Base-by-base conservation (phyloP, 306 rosid species). In the Trifolium repens region DNA sequence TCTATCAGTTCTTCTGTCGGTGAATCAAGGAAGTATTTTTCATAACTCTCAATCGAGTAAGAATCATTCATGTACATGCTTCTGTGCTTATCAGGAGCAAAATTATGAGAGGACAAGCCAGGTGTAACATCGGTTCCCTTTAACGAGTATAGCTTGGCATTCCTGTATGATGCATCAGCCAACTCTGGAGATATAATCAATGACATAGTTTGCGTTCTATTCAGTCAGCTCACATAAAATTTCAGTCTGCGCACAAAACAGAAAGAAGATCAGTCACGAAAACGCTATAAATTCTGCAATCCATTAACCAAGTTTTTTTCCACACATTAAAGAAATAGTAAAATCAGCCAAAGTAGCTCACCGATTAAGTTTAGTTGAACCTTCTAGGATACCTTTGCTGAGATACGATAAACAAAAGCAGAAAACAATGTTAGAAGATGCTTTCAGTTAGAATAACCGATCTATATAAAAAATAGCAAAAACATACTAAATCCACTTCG, bases 1-100 rank as follows among this genome's bases (percentile, higher is more conserved):
- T 84, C 89, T 44, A 40, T 49, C 52, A 83, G 72, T 69, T 86
- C 98, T 74, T 88, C 96, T 1, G 80, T 71, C 7, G 98, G 91
- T 34, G 92, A 94, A 79, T 90, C 92, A 19, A 69, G 90, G 79
- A 91, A 91, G 82, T 89, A 86, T 82, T 93, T 93, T 65, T 90
- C 97, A 47, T 88, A 91, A 75, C 89, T 91, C 88, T 91, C 91
- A 39, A 82, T 80, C 73, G 82, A 69, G 83, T 83, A 85, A 47
- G 97, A 82, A 73, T 91, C 96, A 63, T 90, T 73, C 55, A 70
- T 77, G 30, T 79, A 82, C 80, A 80, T 54, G 44, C 79, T 76
- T 81, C 80, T 86, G n/a, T 84, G 87, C 82, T 88, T 83, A 30
- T 88, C 96, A 4, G 91, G 73, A 19, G 78, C 79, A 77, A 84